phyloP scores from a whole-genome alignment of 2,329 filamentous ascomycete genomes.

The Pseudocercospora fuligena region DNA sequence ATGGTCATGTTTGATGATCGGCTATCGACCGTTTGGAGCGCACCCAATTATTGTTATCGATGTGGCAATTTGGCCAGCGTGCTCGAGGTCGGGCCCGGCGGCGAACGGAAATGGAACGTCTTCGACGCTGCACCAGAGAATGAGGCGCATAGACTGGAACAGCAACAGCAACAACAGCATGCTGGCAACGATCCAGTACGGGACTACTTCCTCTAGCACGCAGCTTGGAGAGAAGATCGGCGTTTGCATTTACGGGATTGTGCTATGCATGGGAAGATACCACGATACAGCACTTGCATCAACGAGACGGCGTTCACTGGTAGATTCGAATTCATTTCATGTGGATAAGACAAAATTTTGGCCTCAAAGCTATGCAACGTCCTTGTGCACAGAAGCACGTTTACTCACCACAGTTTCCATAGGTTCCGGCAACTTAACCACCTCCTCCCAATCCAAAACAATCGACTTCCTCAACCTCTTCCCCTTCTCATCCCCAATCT shows the following conservation, averaged over 20 bases:
- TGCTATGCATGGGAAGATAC: conserved; percentile 20
- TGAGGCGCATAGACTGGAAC: conserved; percentile 80
- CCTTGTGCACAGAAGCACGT: conserved; percentile 3
- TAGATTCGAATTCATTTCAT: neutral
- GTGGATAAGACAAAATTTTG: neutral
- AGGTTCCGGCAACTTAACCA: conserved; percentile 12
- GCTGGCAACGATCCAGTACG: conserved; percentile 73
- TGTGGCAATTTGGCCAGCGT: conserved; percentile 98
- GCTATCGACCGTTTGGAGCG: conserved; percentile 96
- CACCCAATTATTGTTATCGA: conserved; percentile 72
- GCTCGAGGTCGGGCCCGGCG: conserved; percentile 89
- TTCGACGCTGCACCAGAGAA: conserved; percentile 97
- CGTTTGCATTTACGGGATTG: conserved; percentile 16
- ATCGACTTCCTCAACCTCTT: conserved; percentile 22
- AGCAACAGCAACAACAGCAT: conserved; percentile 68
- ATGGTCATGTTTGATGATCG: conserved; percentile 95
- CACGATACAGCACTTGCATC: conserved; percentile 21
- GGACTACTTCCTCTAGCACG: conserved; percentile 66
- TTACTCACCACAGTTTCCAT: conserved; percentile 4
- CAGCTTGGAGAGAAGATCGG: conserved; percentile 39
- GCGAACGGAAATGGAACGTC: conserved; percentile 95
- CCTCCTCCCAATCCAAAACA: conserved; percentile 21
- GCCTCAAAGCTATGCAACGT: neutral
- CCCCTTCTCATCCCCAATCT: conserved; percentile 24
- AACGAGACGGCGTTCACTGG: conserved; percentile 5